Evolutionary conservation across 768 basidiomycete genomes (phyloP).

Genomic region (Hydnomerulius pinastri): DNA sequence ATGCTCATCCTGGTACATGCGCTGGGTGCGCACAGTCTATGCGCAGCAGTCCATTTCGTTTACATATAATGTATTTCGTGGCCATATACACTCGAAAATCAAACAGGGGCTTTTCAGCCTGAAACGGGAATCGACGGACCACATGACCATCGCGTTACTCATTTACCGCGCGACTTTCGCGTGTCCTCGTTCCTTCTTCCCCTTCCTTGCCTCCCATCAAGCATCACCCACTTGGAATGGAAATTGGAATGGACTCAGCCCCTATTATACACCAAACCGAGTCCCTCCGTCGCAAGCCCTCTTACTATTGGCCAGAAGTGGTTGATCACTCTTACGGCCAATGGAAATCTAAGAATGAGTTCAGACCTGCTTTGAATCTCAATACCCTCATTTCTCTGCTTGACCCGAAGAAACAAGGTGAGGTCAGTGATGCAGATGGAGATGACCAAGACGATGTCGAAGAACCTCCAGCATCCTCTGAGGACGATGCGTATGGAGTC

Average conservation of each 20-base stretch:
- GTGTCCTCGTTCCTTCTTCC: constrained; percentile 6
- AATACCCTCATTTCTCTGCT: constrained; percentile 24
- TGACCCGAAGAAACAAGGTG: constrained; percentile 1
- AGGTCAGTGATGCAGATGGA: neutral
- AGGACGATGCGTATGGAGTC: neutral
- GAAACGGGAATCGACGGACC: too few relatives aligned
- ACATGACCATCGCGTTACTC: too few relatives aligned
- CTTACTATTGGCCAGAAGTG: constrained; percentile 27
- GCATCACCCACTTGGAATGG: constrained; percentile 10
- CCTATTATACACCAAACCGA: constrained; percentile 27
- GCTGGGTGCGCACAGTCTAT: too few relatives aligned
- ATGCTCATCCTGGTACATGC: too few relatives aligned
- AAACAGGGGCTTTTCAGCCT: too few relatives aligned
- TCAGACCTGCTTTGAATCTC: constrained; percentile 34
- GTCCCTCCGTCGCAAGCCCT: constrained; percentile 24
- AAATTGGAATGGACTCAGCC: constrained; percentile 1
- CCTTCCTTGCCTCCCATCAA: neutral
- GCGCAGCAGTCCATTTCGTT: too few relatives aligned
- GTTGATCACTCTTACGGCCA: constrained; percentile 10
- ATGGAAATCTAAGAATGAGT: too few relatives aligned
- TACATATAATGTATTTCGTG: too few relatives aligned
- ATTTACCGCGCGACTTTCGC: too few relatives aligned
- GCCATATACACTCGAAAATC: too few relatives aligned
- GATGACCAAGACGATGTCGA: neutral
- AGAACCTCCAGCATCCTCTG: neutral